Conservation (phyloP, 2,329 filamentous ascomycete genomes). For the Colletotrichum sp. region DNA sequence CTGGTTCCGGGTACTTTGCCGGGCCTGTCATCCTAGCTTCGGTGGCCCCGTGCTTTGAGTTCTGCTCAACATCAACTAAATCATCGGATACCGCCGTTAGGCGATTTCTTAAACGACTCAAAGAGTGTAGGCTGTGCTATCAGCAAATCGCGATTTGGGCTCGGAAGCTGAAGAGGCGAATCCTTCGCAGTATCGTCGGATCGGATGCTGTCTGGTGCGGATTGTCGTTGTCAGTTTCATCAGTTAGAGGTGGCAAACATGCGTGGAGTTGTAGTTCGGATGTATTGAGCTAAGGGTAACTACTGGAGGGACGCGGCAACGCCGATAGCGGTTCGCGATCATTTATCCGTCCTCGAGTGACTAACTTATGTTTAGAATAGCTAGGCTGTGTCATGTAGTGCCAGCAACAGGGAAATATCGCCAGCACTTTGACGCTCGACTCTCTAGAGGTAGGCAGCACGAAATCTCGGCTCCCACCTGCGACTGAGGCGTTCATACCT, state of each 20-base stretch:
- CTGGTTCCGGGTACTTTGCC: neutral
- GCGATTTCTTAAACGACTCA: neutral
- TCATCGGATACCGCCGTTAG: neutral
- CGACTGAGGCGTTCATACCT: neutral
- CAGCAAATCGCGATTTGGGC: neutral
- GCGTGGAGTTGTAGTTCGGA: neutral
- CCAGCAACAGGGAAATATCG: too few relatives aligned
- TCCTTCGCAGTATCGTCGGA: neutral
- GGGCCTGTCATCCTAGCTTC: neutral
- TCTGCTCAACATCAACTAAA: neutral
- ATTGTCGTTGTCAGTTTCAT: neutral
- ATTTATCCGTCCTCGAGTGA: accelerated
- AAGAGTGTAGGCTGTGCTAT: neutral
- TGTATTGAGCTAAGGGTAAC: neutral
- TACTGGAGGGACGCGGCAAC: neutral
- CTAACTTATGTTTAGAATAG: accelerated
- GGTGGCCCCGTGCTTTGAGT: neutral
- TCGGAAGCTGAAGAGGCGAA: neutral
- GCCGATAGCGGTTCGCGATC: neutral
- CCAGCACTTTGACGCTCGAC: too few relatives aligned
- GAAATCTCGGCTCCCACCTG: neutral
- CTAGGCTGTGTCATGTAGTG: neutral
- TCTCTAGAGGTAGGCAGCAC: too few relatives aligned
- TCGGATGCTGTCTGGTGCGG: neutral
- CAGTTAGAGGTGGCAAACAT: neutral